Evolutionary conservation across 2,329 filamentous ascomycete genomes (phyloP), one percentile per base, ranked within the genome.

Genomic region (Gnomoniopsis smithogilvyi): DNA sequence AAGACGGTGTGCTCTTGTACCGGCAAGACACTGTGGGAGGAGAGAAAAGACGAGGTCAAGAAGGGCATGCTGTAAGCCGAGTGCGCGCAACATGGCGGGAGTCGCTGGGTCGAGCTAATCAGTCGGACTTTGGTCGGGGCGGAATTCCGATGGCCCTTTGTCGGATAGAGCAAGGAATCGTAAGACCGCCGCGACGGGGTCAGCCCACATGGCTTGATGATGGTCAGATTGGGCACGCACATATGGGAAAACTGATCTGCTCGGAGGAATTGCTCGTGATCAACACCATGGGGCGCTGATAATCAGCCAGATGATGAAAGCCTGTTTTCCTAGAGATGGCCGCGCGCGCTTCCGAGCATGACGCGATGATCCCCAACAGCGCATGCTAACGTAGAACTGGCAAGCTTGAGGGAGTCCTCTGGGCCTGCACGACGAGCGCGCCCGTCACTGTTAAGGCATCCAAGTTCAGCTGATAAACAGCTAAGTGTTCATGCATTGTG

Each of bases 1-100:
- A 99, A 98, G 82, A 96, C 91, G 49, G 94, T 99, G 6, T 99
- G 95, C 73, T 96, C 92, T 51, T 99, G 95, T 75, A 96, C 92
- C 41, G 95, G 95, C 3, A 98, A 98, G 85, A 98, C 93, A 58
- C 85, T 99, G 12, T 99, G 95, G 95, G 90, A 99, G 75, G 95
- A 99, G 80, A 86, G 95, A 67, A 88, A 88, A 75, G 93, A 97
- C 69, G 91, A 96, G 77, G 86, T 93, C 46, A 81, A 83, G 65
- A 93, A 91, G 76, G 95, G 95, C 2, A 98, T 99, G 91, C 77
- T 95, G 66, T 97, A 74, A 86, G 17, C 6, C 1, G 52, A 22
- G 43, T 14, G 8, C 11, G 51, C 38, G 8, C 30, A 19, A 62
- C 22, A 15, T n/a, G 21, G 22, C 17, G 19, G 33, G 33, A 6